Evolutionary conservation across 192 early-diverging fungal species (phyloP), one percentile per base, ranked within the genome.

Genomic region (Mortierella antarctica): DNA sequence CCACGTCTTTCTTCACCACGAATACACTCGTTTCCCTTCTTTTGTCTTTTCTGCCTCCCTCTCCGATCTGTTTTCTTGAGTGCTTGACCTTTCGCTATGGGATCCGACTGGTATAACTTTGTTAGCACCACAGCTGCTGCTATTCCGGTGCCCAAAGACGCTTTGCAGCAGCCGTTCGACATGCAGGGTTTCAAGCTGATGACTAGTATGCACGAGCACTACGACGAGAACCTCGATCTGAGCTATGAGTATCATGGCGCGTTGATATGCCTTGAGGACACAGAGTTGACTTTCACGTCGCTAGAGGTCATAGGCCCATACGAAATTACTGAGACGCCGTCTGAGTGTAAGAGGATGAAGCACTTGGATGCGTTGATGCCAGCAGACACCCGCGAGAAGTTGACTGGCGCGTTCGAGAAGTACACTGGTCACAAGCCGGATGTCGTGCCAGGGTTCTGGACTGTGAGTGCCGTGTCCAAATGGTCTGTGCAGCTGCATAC

Each of bases 101-200:
- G 62, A n/a, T 21, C 50, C 31, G 62, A 31, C 39, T 52, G 50
- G 50, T 65, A 65, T 53, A 3, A 2, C 62, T 65, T 65, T 8
- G 6, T 7, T 53, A 52, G 50, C 62, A 52, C 40, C 40, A 65
- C 50, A 50, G 50, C 48, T 52, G 62, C 62, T 39, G 62, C 62
- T 21, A 65, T 65, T 65, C 62, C 62, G 50, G 62, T 65, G 31
- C 62, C 62, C 47, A 65, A 52, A 41, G 62, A 52, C 23, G 62
- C 62, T 31, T 6, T 65, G 21, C 62, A 65, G 48, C 47, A 51
- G 39, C 62, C 62, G 46, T 65, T 65, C 39, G 39, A 51, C 52
- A 31, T 65, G 14, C 62, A 65, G 50, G 62, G 62, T n/a, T 65
- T 65, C 49, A 51, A 53, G 31, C 14, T 65, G 50, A 65, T 65